phyloP scores from a whole-genome alignment of 176 grass and related monocot species.

The Ensete glaucum region DNA sequence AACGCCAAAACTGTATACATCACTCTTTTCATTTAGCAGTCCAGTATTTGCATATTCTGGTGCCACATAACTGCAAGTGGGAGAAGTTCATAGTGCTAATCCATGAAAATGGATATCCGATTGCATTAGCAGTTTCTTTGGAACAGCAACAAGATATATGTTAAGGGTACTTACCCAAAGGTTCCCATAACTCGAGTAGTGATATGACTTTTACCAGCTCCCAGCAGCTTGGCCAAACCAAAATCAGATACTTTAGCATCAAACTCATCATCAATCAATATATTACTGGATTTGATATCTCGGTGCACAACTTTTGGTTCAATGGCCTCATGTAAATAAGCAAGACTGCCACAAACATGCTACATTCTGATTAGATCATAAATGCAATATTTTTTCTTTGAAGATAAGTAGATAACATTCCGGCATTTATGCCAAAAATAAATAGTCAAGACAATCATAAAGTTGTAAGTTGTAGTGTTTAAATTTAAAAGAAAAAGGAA shows the following conservation, averaged over 20 bases:
- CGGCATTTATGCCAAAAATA: neutral
- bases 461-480: neutral
- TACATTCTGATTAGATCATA: neutral
- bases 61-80: slow-evolving; percentile 57
- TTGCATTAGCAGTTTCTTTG: neutral
- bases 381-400: neutral
- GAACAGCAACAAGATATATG: slow-evolving; percentile 1
- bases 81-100: slow-evolving; percentile 2
- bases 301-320: slow-evolving; percentile 86
- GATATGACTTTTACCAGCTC: slow-evolving; percentile 83
- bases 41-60: slow-evolving; percentile 90
- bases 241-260: slow-evolving; percentile 85
- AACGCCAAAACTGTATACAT: slow-evolving; percentile 84
- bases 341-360: slow-evolving; percentile 36
- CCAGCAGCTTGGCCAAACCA: slow-evolving; percentile 74
- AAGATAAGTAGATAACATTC: neutral
- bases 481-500: neutral
- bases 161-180: slow-evolving; percentile 51
- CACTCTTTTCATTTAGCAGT: slow-evolving; percentile 80
- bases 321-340: slow-evolving; percentile 86
- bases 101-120: slow-evolving; percentile 10
- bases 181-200: slow-evolving; percentile 93
- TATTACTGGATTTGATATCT: slow-evolving; percentile 86
- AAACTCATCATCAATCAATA: slow-evolving; percentile 83
- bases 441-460: neutral